Evolutionary conservation across 495 filamentous ascomycete species (phyloP).

Genomic region (Cairneyella variabilis): DNA sequence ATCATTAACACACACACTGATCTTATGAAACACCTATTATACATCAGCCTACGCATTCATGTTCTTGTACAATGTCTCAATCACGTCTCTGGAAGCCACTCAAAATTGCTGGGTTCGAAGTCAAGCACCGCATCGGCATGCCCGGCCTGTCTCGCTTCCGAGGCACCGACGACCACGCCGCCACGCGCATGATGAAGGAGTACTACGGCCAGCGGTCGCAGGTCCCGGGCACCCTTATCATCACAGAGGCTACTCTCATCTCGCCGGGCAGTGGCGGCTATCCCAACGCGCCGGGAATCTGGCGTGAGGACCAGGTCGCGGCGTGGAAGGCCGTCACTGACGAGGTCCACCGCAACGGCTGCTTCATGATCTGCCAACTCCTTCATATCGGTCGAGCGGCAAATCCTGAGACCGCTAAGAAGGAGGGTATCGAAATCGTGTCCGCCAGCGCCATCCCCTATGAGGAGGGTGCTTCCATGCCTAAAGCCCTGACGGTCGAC

Average conservation of each 20-base stretch:
- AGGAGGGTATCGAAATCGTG: constrained; percentile 33
- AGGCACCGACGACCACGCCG: constrained; percentile 33
- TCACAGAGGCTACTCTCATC: constrained; percentile 66
- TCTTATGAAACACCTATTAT: too few relatives aligned
- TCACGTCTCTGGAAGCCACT: too few relatives aligned
- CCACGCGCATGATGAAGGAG: constrained; percentile 36
- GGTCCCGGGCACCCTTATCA: constrained; percentile 55
- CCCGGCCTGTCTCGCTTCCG: constrained; percentile 43
- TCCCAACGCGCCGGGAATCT: constrained; percentile 60
- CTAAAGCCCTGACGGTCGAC: constrained; percentile 38
- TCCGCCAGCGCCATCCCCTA: constrained; percentile 44
- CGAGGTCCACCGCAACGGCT: constrained; percentile 61
- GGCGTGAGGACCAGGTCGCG: constrained; percentile 50
- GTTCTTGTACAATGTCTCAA: too few relatives aligned
- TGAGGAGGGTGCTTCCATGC: constrained; percentile 35
- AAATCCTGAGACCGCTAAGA: constrained; percentile 32
- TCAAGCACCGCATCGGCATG: constrained; percentile 39
- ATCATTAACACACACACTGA: too few relatives aligned
- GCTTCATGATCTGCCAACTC: constrained; percentile 62
- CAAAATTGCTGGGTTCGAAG: too few relatives aligned
- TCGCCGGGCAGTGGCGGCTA: constrained; percentile 46
- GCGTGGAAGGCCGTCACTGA: constrained; percentile 61
- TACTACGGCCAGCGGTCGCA: constrained; percentile 61
- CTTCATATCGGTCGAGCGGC: constrained; percentile 62
- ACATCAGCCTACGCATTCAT: too few relatives aligned